Base-by-base conservation (phyloP, 179 eudicot species). In the Nepenthes alata region DNA sequence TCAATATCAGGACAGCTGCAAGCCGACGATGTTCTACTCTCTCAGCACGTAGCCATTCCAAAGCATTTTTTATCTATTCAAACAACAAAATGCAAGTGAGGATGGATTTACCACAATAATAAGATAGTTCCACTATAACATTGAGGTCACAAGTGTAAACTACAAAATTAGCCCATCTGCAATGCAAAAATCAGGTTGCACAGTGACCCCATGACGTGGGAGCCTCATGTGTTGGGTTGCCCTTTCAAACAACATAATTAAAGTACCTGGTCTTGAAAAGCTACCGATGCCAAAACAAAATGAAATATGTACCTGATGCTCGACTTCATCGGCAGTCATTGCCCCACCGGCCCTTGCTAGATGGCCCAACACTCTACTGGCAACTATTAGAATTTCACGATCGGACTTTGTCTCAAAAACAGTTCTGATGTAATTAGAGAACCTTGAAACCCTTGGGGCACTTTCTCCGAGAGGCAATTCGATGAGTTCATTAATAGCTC, bases 271-370 rank as follows among this genome's bases (percentile, higher is more conserved):
- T 45, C 57, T 0, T 39, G 37, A 52, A 51, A 52, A 57, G 44
- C 36, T 57, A 63, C 48, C 58, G 51, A 53, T 15, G 13, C 57
- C 60, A 54, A 50, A 61, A 55, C n/a, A 25, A 64, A 72, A 1
- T 14, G 12, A 7, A 55, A 12, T 57, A 60, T 75, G 44, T 59
- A 89, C 98, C 87, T 86, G 96, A 60, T 79, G 77, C 73, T 91
- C 96, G 67, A 89, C 91, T 80, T 91, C 98, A 80, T 86, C 95
- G 3, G 96, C 95, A 14, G 98, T 85, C 95, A 86, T 86, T 66
- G 98, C 96, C 62, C 98, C 96, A 60, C 98, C 96, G 61, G 82
- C 82, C 74, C 89, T 78, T 57, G 96, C 98, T 49, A 91, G 75
- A 68, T 91, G 96, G 55, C 98, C 98, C 69, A 91, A 80, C 67